Percentiles rank a stretch among this genome's conserved stretches.
phyloP scores from a whole-genome alignment of 2,329 filamentous ascomycete genomes.

The Diaporthe vaccinii region DNA sequence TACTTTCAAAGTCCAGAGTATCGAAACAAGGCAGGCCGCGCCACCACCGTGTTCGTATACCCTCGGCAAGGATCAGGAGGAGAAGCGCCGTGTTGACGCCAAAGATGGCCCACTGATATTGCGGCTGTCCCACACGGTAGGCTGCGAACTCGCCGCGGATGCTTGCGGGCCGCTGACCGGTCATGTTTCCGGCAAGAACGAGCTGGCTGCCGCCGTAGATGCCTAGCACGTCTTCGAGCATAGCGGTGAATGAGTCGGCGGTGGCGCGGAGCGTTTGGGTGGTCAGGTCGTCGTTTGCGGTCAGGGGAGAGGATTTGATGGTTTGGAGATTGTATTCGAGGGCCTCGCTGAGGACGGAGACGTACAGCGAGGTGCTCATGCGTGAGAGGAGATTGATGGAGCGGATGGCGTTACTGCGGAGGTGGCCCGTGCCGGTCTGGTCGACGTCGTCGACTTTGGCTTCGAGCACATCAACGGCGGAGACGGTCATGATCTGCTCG shows the following conservation, averaged over 20 bases:
- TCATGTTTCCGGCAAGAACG: not conserved
- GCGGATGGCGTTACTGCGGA: not conserved
- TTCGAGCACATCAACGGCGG: not conserved
- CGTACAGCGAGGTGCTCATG: not conserved
- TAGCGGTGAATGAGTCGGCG: not conserved
- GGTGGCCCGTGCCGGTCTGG: not conserved
- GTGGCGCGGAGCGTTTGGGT: not conserved
- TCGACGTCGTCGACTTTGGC: not conserved
- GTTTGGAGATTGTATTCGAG: not conserved
- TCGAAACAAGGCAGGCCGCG: not conserved
- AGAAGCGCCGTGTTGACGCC: not conserved
- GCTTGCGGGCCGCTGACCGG: not conserved
- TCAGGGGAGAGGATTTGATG: not conserved
- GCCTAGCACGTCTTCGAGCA: not conserved
- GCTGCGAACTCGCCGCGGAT: not conserved
- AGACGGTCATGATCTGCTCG: not conserved
- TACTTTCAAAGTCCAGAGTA: not conserved
- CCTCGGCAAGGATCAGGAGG: not conserved
- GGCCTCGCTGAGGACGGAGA: not conserved
- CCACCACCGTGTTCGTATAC: not conserved
- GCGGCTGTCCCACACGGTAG: not conserved
- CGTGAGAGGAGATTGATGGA: not conserved
- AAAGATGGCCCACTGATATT: not conserved
- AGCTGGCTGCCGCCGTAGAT: slow-evolving; percentile 7
- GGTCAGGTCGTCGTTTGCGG: not conserved